Percentiles rank a stretch among this genome's conserved stretches.
Evolutionary conservation across 108 stramenopile species (phyloP).

Genomic region (Poteriospumella lacustris): DNA sequence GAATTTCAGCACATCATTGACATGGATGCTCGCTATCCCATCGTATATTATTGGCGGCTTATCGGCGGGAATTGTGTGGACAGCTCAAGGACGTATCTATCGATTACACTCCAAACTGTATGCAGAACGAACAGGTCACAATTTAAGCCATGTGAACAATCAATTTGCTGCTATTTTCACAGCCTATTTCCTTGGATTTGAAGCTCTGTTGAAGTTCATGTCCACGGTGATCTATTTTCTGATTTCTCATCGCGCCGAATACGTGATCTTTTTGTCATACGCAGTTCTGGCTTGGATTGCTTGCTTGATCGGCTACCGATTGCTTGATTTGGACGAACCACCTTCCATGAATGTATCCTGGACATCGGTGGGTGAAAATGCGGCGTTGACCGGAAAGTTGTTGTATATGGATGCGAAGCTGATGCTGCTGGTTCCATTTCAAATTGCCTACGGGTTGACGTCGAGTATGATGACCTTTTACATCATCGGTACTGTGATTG

Average conservation of each 20-base stretch:
- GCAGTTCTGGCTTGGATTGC: not conserved
- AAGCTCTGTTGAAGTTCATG: not conserved
- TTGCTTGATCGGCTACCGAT: not conserved
- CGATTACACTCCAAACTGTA: not conserved
- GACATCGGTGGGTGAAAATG: not conserved
- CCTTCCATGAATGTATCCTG: not conserved
- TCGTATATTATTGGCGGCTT: not conserved
- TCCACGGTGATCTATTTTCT: not conserved
- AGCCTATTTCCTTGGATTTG: not conserved
- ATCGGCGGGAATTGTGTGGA: not conserved
- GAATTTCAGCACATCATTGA: not conserved
- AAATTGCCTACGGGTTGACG: not conserved
- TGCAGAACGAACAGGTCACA: not conserved
- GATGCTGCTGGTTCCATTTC: not conserved
- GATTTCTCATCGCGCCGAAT: not conserved
- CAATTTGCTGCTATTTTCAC: not conserved
- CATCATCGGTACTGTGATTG: not conserved
- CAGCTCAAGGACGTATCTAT: not conserved
- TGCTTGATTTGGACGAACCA: not conserved
- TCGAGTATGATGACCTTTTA: not conserved
- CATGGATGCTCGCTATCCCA: not conserved
- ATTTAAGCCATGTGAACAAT: not conserved
- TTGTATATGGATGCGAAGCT: not conserved
- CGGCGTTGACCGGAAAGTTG: not conserved
- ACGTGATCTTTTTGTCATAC: not conserved